Evolutionary conservation across 148 eudicot species (phyloP), one percentile per base, ranked within the genome.

Genomic region (Talinum fruticosum): DNA sequence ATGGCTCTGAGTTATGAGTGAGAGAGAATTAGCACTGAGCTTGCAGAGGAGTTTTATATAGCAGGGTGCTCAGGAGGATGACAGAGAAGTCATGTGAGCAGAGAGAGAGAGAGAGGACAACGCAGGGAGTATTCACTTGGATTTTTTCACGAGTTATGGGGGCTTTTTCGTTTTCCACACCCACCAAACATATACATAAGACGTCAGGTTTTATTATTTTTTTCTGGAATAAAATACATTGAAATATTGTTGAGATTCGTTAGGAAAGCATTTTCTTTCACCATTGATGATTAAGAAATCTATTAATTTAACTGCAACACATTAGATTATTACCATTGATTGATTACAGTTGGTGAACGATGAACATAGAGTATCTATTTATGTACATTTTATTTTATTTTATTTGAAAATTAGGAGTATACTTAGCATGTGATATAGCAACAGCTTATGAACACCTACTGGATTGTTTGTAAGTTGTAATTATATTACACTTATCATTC

Each of bases 31-130:
- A 26, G 66, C 10, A 5, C 16, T 38, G 37, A 18, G 37, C 35
- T 30, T 8, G 8, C 30, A 21, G 19, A 10, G 57, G 19, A 51
- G 57, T 16, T 51, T 51, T 51, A 51, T 10, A 51, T 51, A 18
- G 57, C 1, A 51, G 57, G n/a, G 23, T 16, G 23, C 21, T 51
- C 57, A 51, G 57, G 0, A 51, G 10, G 74, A 37, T 34, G 70
- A 70, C 59, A 80, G 79, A 41, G 38, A 64, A 77, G 79, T 76
- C 83, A 76, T 76, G 83, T 81, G 47, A 41, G 47, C 8, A 41
- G 47, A 41, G 47, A 41, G 83, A 76, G 66, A 71, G 38, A 45
- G 2, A 5, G 53, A 54, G 32, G 24, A 14, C 44, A 37, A 19
- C 8, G 1, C 6, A 6, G 53, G 35, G 79, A 59, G 41, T 59